Percentiles rank a stretch among this genome's conserved stretches.
These are phyloP conservation scores for Raffaelea deltoideospora DNA, from an alignment of 2,329 filamentous ascomycete species.

Conservation along the genomic window DNA sequence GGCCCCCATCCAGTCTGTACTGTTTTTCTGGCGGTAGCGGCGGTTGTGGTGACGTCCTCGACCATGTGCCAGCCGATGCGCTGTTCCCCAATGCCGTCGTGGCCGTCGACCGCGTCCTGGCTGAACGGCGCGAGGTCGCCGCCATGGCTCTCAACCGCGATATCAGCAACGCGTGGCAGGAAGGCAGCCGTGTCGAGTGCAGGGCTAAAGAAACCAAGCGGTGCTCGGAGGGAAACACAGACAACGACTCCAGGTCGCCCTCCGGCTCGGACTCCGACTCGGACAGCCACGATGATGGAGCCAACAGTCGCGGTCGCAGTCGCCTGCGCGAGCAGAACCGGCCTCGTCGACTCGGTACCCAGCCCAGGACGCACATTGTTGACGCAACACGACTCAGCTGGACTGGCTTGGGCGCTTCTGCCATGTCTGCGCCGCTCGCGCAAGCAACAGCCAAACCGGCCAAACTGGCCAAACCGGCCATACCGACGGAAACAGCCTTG, in stretches of 20 bases:
- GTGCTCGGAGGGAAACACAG: conserved; percentile 9
- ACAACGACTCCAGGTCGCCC: conserved; percentile 9
- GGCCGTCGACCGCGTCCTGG: conserved; percentile 22
- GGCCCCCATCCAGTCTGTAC: too few species aligned
- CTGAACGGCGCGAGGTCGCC: conserved; percentile 25
- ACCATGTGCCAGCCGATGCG: too few species aligned
- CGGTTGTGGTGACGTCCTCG: too few species aligned
- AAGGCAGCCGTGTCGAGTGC: conserved; percentile 2
- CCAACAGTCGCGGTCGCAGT: too few species aligned
- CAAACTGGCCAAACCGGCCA: too few species aligned
- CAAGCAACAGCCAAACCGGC: conserved; percentile 2
- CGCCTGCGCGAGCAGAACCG: too few species aligned
- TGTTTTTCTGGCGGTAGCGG: too few species aligned
- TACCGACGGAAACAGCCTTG: too few species aligned
- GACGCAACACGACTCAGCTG: conserved; percentile 21
- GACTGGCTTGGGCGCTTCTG: conserved; percentile 22
- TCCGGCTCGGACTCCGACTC: too few species aligned
- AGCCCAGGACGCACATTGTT: too few species aligned
- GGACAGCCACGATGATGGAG: too few species aligned
- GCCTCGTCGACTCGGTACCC: too few species aligned
- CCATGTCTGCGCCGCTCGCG: conserved; percentile 3
- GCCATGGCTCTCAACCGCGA: conserved; percentile 18
- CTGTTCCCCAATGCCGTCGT: conserved; percentile 19
- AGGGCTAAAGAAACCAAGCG: conserved; percentile 2
- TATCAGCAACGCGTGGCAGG: not conserved